phyloP scores from a whole-genome alignment of 495 filamentous ascomycete genomes.

The Penicillium subrubescens region DNA sequence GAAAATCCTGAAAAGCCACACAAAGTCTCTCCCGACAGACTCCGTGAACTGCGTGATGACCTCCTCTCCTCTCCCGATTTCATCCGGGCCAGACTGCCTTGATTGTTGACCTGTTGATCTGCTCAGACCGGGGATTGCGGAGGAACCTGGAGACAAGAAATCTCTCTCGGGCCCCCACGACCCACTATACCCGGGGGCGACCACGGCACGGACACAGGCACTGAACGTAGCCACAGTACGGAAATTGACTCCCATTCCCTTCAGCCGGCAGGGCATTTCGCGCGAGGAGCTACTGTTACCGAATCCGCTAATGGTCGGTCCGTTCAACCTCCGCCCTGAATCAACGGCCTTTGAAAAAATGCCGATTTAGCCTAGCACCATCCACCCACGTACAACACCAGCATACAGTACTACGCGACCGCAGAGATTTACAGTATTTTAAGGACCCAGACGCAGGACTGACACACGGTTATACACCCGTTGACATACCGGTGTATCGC shows the following conservation, averaged over 20 bases:
- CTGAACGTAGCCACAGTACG: background rate
- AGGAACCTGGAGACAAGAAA: slow-evolving; percentile 12
- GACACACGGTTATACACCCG: background rate
- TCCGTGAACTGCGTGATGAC: too few species aligned
- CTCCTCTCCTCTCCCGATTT: background rate
- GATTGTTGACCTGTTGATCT: background rate
- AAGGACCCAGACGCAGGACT: background rate
- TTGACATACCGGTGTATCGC: background rate
- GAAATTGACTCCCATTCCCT: background rate
- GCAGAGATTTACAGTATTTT: background rate
- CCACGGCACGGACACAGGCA: background rate
- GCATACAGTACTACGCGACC: background rate
- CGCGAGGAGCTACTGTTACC: background rate
- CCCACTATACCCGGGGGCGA: slow-evolving; percentile 1
- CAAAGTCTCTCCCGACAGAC: background rate
- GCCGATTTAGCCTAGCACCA: slow-evolving; percentile 8
- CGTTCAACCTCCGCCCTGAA: slow-evolving; percentile 7
- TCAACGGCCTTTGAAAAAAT: background rate
- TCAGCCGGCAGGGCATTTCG: background rate
- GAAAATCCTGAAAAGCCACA: background rate
- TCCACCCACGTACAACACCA: background rate
- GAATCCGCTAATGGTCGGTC: background rate
- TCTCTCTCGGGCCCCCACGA: slow-evolving; percentile 10
- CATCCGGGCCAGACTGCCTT: slow-evolving; percentile 2
- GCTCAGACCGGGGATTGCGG: background rate